These are phyloP conservation scores for Arctium minus DNA, from an alignment of 129 eudicot genomes.

Conservation along the genomic window DNA sequence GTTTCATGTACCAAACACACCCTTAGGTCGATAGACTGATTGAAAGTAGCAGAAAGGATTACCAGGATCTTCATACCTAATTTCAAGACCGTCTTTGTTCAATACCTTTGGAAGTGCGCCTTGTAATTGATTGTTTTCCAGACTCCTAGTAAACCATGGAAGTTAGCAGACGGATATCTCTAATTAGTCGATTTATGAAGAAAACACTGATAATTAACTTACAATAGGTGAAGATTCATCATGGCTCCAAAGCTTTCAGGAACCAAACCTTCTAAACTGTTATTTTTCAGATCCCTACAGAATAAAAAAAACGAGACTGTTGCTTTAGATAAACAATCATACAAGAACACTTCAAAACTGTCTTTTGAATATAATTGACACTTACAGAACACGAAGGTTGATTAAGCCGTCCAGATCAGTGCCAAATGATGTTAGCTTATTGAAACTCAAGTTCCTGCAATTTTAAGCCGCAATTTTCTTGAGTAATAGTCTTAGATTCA, in stretches of 20 bases:
- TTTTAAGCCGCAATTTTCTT: not conserved
- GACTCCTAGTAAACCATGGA: slow-evolving; percentile 43
- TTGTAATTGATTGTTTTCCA: slow-evolving; percentile 77
- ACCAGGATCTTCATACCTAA: slow-evolving; percentile 43
- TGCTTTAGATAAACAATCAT: slow-evolving; percentile 13
- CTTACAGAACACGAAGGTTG: slow-evolving; percentile 77
- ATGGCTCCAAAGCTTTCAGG: slow-evolving; percentile 73
- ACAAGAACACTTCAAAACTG: not conserved
- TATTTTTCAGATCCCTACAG: slow-evolving; percentile 77
- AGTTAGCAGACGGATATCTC: not conserved
- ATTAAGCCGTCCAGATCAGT: slow-evolving; percentile 63
- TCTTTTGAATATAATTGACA: not conserved
- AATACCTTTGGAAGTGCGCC: slow-evolving; percentile 77
- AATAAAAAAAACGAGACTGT: not conserved
- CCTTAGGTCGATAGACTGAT: not conserved
- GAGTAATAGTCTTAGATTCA: not conserved
- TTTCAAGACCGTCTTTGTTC: slow-evolving; percentile 55
- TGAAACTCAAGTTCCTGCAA: slow-evolving; percentile 87
- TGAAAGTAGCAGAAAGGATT: not conserved
- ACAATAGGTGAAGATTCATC: slow-evolving; percentile 76
- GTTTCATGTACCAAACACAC: not conserved
- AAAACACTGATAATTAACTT: slow-evolving; percentile 28
- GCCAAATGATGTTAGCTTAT: slow-evolving; percentile 76
- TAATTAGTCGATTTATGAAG: not conserved
- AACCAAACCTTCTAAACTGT: slow-evolving; percentile 75